Conservation (phyloP, 2,329 filamentous ascomycete species). For the Cryphonectria naterciae region DNA sequence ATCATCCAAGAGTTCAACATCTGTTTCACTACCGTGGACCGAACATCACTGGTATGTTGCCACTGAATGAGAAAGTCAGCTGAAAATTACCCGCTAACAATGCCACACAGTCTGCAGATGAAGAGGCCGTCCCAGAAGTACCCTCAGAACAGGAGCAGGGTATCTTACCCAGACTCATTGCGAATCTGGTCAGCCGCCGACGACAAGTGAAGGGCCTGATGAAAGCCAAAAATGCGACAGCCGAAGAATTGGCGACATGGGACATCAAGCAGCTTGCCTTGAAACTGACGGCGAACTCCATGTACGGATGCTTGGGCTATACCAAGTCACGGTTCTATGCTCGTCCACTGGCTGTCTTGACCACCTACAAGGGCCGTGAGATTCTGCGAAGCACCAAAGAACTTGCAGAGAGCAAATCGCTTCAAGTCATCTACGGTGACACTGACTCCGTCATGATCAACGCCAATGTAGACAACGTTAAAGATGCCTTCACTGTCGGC, state of each 20-base stretch:
- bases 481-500: slow-evolving; percentile 87
- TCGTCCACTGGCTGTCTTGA: slow-evolving; percentile 90
- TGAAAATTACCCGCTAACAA: slow-evolving; percentile 36
- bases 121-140: slow-evolving; percentile 87
- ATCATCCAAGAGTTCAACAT: slow-evolving; percentile 99
- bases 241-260: slow-evolving; percentile 90
- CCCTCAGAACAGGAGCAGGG: slow-evolving; percentile 78
- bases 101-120: slow-evolving; percentile 68
- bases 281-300: slow-evolving; percentile 97
- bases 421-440: slow-evolving; percentile 98
- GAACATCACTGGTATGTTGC: slow-evolving; percentile 67
- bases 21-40: slow-evolving; percentile 96
- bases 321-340: slow-evolving; percentile 97
- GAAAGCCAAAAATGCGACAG: slow-evolving; percentile 87
- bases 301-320: slow-evolving; percentile 98
- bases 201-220: slow-evolving; percentile 94
- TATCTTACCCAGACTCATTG: slow-evolving; percentile 87
- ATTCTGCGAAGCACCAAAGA: slow-evolving; percentile 96
- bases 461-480: slow-evolving; percentile 91
- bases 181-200: slow-evolving; percentile 85
- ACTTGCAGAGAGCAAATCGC: slow-evolving; percentile 84
- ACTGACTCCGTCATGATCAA: slow-evolving; percentile 99
- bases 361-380: slow-evolving; percentile 95
- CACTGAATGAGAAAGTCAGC: not conserved
- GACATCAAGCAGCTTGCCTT: slow-evolving; percentile 97